These are phyloP conservation scores for Articulospora tetracladia DNA, from an alignment of 495 filamentous ascomycete genomes.

Conservation along the genomic window DNA sequence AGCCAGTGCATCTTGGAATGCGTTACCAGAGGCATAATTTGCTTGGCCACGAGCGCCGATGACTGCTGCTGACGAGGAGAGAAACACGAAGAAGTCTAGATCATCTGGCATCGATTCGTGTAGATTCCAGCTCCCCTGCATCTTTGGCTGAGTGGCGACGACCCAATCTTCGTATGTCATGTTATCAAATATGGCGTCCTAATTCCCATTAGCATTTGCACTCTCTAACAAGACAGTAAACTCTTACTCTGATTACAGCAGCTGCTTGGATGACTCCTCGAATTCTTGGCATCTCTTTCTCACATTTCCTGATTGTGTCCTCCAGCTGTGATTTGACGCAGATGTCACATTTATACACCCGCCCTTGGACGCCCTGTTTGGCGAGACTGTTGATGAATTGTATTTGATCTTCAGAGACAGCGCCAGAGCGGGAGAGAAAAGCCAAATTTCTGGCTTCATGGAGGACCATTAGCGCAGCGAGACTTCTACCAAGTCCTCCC, in stretches of 20 bases:
- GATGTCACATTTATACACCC: slow-evolving; percentile 35
- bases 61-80: slow-evolving; percentile 54
- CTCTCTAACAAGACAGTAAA: slow-evolving; percentile 14
- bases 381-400: slow-evolving; percentile 25
- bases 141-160: slow-evolving; percentile 46
- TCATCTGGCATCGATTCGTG: slow-evolving; percentile 41
- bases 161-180: slow-evolving; percentile 47
- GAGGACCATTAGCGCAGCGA: slow-evolving; percentile 46
- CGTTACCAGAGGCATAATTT: slow-evolving; percentile 61
- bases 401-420: slow-evolving; percentile 14
- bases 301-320: neutral
- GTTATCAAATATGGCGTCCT: slow-evolving; percentile 52
- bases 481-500: slow-evolving; percentile 44
- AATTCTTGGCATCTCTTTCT: slow-evolving; percentile 33
- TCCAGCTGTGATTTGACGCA: slow-evolving; percentile 18
- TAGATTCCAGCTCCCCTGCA: slow-evolving; percentile 52
- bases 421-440: slow-evolving; percentile 51
- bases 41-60: slow-evolving; percentile 57
- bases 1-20: slow-evolving; percentile 53
- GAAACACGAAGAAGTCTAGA: slow-evolving; percentile 65
- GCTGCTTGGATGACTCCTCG: slow-evolving; percentile 43
- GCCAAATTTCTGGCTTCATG: slow-evolving; percentile 52
- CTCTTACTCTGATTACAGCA: slow-evolving; percentile 38
- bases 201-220: slow-evolving; percentile 32
- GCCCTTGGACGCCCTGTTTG: slow-evolving; percentile 23